Conservation (phyloP, 2,329 filamentous ascomycete species). For the Ilyonectria sp. region DNA sequence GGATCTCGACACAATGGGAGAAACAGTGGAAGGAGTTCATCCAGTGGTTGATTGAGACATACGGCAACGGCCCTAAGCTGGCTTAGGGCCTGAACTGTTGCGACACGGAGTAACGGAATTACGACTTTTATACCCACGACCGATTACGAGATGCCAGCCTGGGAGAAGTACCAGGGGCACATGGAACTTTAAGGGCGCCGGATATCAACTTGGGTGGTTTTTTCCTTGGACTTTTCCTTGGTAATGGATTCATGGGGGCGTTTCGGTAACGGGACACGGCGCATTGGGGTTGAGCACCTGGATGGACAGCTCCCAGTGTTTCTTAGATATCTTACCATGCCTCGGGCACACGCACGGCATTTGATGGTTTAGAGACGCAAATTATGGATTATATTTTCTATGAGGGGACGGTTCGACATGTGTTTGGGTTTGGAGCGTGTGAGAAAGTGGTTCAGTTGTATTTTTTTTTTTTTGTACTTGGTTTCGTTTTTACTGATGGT, state of each 20-base stretch:
- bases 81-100: slow-evolving; percentile 5
- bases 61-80: slow-evolving; percentile 46
- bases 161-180: slow-evolving; percentile 1
- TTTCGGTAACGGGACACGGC: background rate
- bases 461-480: background rate
- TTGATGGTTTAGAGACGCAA: background rate
- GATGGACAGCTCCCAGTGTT: background rate
- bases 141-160: background rate
- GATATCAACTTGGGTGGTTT: background rate
- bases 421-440: background rate
- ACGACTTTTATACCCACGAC: slow-evolving; percentile 1
- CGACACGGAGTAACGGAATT: background rate
- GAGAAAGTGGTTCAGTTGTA: background rate
- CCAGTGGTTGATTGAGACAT: slow-evolving; percentile 62
- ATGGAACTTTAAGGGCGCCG: background rate
- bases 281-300: background rate
- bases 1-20: slow-evolving; percentile 63
- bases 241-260: background rate
- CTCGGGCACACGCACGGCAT: background rate
- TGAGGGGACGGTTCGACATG: background rate
- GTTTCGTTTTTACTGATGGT: background rate
- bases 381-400: background rate
- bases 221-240: background rate
- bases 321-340: background rate
- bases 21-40: slow-evolving; percentile 73